Percentiles rank a stretch among this genome's conserved stretches.
Conservation (phyloP, 2,329 filamentous ascomycete genomes). For the Epichloe gansuensis region DNA sequence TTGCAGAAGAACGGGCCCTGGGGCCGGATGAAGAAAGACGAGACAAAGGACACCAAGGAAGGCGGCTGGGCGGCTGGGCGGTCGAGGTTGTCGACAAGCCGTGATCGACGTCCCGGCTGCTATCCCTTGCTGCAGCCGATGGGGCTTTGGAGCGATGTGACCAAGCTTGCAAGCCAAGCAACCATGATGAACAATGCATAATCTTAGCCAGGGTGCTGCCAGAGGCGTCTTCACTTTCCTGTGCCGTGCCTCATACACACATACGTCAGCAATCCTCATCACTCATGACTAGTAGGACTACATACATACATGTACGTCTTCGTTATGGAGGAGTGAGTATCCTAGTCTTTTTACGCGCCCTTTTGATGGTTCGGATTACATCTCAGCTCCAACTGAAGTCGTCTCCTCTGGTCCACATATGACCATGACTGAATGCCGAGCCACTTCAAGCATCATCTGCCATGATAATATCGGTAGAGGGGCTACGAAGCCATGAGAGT, state of each 20-base stretch:
- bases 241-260: neutral
- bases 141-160: neutral
- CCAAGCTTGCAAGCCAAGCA: neutral
- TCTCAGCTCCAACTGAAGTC: neutral
- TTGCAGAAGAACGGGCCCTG: constrained; percentile 2
- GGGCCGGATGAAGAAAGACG: neutral
- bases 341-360: neutral
- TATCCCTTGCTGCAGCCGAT: constrained; percentile 3
- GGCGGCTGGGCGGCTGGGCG: neutral
- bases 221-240: neutral
- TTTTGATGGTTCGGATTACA: neutral
- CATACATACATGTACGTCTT: neutral
- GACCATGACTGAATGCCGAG: neutral
- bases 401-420: neutral
- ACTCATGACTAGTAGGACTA: neutral
- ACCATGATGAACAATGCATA: neutral
- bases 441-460: neutral
- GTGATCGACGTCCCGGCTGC: constrained; percentile 1
- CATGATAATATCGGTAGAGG: neutral
- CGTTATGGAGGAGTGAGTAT: neutral
- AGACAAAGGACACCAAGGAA: constrained; percentile 1
- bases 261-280: neutral
- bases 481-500: neutral
- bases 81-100: constrained; percentile 3
- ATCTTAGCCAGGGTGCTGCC: neutral